Evolutionary conservation across 805 yeast genomes (phyloP).

Genomic region (Lipomyces yamanashiensis): DNA sequence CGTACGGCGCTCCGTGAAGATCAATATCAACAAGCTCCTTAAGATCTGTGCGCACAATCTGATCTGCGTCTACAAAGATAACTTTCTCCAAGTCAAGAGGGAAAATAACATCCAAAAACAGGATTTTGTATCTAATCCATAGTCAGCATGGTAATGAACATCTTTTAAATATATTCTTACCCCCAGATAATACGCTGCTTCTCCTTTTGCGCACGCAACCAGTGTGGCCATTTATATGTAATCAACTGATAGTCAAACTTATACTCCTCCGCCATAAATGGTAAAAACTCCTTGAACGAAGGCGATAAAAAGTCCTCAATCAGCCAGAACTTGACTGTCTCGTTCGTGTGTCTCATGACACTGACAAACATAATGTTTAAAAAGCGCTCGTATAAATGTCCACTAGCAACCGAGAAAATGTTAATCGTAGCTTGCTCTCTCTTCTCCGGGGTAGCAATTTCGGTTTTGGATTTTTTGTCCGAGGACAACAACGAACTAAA

Average conservation of each 20-base stretch:
- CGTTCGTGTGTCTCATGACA: constrained; percentile 66
- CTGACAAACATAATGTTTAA: constrained; percentile 79
- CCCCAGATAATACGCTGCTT: constrained; percentile 85
- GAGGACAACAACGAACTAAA: constrained; percentile 13
- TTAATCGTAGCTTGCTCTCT: constrained; percentile 64
- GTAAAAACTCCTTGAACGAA: constrained; percentile 63
- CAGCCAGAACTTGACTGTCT: constrained; percentile 81
- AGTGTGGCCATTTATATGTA: constrained; percentile 90
- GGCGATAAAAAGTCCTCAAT: constrained; percentile 81
- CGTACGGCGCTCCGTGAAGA: constrained; percentile 81
- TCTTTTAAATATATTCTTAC: not conserved
- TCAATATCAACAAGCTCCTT: constrained; percentile 69
- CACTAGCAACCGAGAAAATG: constrained; percentile 82
- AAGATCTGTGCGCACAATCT: constrained; percentile 76
- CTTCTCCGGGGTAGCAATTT: constrained; percentile 19
- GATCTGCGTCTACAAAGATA: constrained; percentile 86
- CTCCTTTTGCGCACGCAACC: constrained; percentile 81
- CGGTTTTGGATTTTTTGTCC: constrained; percentile 3
- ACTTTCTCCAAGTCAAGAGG: constrained; percentile 77
- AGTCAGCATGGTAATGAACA: no score
- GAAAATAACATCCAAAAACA: constrained; percentile 84
- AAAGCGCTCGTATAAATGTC: constrained; percentile 76
- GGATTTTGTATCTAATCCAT: constrained; percentile 60
- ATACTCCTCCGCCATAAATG: constrained; percentile 59
- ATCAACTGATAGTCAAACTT: constrained; percentile 75